Evolutionary conservation across 1,284 basidiomycete species (phyloP), one percentile per base, ranked within the genome.

Genomic region (Tausonia pullulans): DNA sequence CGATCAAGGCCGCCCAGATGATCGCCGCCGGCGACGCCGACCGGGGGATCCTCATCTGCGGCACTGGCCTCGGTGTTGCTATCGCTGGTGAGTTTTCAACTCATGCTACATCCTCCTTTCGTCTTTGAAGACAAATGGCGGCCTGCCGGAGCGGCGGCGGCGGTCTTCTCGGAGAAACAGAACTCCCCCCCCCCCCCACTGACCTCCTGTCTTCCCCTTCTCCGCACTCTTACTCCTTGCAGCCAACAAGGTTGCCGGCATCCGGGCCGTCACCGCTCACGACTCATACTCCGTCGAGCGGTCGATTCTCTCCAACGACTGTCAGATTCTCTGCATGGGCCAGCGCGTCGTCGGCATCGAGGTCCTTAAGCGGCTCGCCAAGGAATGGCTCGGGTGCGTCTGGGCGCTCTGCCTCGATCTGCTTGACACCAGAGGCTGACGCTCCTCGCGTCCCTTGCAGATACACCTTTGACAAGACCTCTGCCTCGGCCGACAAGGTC

Each of bases 281-380:
- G 78, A 79, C 68, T 72, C 72, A 2, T 79, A 77, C 72, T 75
- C 74, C 46, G 78, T 79, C 60, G 78, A 79, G 68, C 70, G 78
- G 10, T 69, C 76, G 39, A 70, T 79, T 60, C 74, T 78, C 54
- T 75, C 73, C 57, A 79, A 79, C 69, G 73, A 79, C 67, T 76
- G 75, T 40, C 78, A 79, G 69, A 74, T 79, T 39, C 71, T 79
- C 6, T 78, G 76, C 71, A 73, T 79, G 64, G 78, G 78, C 45
- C 77, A 78, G 69, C 69, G 78, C 14, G 78, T 79, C 27, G 72
- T 79, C 44, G 78, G 78, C 10, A 69, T 77, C 48, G 77, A 79
- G 67, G 70, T 79, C 14, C 74, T 76, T 6, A 70, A 76, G 59
- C 73, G 75, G 62, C 69, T 79, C 16, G 75, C 75, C 3, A 71